Percentiles rank a stretch among this genome's conserved stretches.
phyloP scores from a whole-genome alignment of 768 basidiomycete genomes.

The Suillus spraguei region DNA sequence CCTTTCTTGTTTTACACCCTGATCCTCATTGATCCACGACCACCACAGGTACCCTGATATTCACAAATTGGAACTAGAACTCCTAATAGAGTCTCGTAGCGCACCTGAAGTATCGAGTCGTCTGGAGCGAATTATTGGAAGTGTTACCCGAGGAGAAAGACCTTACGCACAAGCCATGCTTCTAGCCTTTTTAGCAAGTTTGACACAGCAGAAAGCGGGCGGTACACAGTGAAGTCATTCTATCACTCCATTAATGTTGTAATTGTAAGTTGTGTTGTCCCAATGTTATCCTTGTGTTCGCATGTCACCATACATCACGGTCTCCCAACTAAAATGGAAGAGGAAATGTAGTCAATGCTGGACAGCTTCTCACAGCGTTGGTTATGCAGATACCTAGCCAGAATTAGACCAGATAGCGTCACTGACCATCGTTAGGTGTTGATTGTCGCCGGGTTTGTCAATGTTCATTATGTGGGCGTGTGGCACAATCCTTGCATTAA shows the following conservation, averaged over 20 bases:
- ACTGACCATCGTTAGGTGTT: no score
- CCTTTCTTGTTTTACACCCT: not conserved
- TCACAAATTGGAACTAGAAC: constrained; percentile 7
- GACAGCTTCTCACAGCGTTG: no score
- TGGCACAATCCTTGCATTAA: no score
- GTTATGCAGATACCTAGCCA: no score
- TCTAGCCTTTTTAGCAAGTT: not conserved
- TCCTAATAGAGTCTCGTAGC: not conserved
- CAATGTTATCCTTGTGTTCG: not conserved
- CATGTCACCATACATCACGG: not conserved
- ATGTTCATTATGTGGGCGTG: no score
- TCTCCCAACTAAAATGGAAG: no score
- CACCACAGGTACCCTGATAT: constrained; percentile 21
- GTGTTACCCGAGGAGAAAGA: not conserved
- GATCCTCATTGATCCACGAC: not conserved
- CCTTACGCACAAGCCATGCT: constrained; percentile 2
- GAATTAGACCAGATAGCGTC: no score
- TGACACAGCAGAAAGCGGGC: not conserved
- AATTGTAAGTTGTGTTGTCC: not conserved
- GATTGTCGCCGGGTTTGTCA: no score
- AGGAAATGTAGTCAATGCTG: no score
- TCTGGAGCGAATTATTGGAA: not conserved
- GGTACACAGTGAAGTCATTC: not conserved
- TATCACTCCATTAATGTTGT: not conserved
- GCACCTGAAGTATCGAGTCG: not conserved